Evolutionary conservation across 225 moss, liverwort and hornwort genomes (phyloP), one percentile per base, ranked within the genome.

Genomic region (Polytrichum formosum): DNA sequence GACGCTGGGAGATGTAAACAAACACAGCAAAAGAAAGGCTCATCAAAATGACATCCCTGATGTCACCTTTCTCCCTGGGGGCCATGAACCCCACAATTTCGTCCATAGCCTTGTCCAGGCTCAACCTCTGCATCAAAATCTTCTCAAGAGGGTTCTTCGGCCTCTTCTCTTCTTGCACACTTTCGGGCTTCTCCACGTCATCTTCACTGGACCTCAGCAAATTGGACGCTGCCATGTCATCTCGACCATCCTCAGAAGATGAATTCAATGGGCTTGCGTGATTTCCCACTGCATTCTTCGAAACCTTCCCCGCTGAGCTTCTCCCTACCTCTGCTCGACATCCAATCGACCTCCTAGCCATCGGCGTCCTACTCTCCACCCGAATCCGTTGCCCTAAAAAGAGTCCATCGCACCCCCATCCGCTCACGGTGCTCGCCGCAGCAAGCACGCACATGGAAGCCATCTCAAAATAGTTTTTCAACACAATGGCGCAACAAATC

Each of bases 21-120:
- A 92, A 66, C 19, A 98, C 85, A 18, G 94, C 92, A 31, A 98
- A 98, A 10, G 91, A 88, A 27, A 98, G 70, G 72, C 97, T 91
- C 97, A 98, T 98, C 55, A 98, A 70, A 74, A 94, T 76, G 26
- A 98, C 90, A 67, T 98, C 97, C 75, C 91, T 85, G 22, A 94
- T 82, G 56, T 98, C 97, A 33, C 97, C 97, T 55, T 94, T 91
- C 82, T 94, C 94, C 28, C 94, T 76, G 0, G 86, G 90, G 9
- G 79, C 83, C 85, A 93, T 90, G 72, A 96, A 93, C 61, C 79
- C 83, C 22, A 72, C 82, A 67, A 90, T 67, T 72, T 91, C 91
- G 53, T 94, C 92, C 67, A 90, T 54, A 7, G 78, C 76, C 63
- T 81, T 83, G 8, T 88, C 85, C 62, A 90, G 64, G 70, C 65